A percentile compares a stretch with the other conserved stretches of the same genome.
phyloP scores from a whole-genome alignment of 805 yeast genomes.

The Kluyveromyces siamensis region DNA sequence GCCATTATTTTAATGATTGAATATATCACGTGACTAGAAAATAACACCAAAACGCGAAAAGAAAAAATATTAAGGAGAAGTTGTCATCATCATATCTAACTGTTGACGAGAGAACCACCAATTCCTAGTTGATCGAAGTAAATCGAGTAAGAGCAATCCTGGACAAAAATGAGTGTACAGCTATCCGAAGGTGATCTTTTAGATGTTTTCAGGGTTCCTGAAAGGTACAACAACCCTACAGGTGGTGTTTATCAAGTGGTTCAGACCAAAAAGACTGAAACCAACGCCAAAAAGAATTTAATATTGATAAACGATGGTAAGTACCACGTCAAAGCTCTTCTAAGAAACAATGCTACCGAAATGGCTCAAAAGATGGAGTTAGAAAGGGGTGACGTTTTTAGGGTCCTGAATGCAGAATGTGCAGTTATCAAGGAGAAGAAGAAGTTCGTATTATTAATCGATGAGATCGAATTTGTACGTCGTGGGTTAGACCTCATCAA shows the following conservation, averaged over 20 bases:
- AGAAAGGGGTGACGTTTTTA: constrained; percentile 32
- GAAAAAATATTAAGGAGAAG: neutral
- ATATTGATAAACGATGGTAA: constrained; percentile 45
- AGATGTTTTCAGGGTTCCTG: constrained; percentile 21
- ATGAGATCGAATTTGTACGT: constrained; percentile 36
- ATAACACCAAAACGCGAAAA: constrained; percentile 2
- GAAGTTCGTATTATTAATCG: constrained; percentile 41
- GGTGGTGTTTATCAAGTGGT: constrained; percentile 26
- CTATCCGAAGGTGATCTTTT: constrained; percentile 22
- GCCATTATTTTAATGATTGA: too few relatives aligned
- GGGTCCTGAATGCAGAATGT: constrained; percentile 26
- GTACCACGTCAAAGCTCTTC: constrained; percentile 41
- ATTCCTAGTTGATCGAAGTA: too few relatives aligned
- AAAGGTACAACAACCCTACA: constrained; percentile 24
- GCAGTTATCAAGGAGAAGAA: constrained; percentile 30
- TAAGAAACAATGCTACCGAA: constrained; percentile 41
- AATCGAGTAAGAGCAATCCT: neutral
- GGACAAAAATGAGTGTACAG: constrained; percentile 12
- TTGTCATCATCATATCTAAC: neutral
- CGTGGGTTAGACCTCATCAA: constrained; percentile 33
- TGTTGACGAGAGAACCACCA: neutral
- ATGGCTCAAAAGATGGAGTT: constrained; percentile 38
- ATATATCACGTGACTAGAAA: neutral
- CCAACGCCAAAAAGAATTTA: constrained; percentile 22
- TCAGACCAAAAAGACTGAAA: constrained; percentile 26